Evolutionary conservation across 306 rosid species (phyloP).

Genomic region (Vicia villosa): DNA sequence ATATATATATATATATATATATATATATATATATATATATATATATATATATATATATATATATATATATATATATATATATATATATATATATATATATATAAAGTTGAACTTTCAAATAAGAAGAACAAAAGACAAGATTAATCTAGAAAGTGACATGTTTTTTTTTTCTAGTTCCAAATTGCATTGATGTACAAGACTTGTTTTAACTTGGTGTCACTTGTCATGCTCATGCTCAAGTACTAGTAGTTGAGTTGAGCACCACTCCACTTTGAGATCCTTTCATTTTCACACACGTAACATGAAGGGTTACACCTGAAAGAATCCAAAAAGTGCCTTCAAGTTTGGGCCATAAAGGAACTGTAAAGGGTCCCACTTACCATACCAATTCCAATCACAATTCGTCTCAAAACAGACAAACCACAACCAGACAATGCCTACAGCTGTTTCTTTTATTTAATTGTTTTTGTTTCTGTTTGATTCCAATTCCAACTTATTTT

Average conservation of each 20-base stretch:
- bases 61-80: too few relatives aligned
- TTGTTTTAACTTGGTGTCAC: neutral
- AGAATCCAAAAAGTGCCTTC: conserved; percentile 64
- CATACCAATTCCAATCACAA: conserved; percentile 47
- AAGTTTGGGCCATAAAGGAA: conserved; percentile 35
- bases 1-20: too few relatives aligned
- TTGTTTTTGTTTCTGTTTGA: conserved; percentile 15
- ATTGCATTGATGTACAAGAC: conserved; percentile 12
- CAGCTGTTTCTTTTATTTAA: conserved; percentile 42
- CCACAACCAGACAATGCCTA: conserved; percentile 39
- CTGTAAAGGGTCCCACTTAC: conserved; percentile 42
- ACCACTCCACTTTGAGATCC: conserved; percentile 27
- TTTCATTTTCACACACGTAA: conserved; percentile 35
- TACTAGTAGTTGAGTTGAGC: conserved; percentile 6
- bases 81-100: too few relatives aligned
- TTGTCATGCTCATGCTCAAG: neutral
- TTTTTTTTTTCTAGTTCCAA: neutral
- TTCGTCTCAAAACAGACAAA: conserved; percentile 37
- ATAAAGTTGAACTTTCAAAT: neutral
- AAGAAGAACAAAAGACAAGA: neutral
- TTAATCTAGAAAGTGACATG: neutral
- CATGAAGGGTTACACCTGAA: conserved; percentile 27
- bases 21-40: too few relatives aligned
- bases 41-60: too few relatives aligned
- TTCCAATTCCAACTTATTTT: conserved; percentile 22